Evolutionary conservation across 148 eudicot species (phyloP).

Genomic region (Rhododendron henanense): DNA sequence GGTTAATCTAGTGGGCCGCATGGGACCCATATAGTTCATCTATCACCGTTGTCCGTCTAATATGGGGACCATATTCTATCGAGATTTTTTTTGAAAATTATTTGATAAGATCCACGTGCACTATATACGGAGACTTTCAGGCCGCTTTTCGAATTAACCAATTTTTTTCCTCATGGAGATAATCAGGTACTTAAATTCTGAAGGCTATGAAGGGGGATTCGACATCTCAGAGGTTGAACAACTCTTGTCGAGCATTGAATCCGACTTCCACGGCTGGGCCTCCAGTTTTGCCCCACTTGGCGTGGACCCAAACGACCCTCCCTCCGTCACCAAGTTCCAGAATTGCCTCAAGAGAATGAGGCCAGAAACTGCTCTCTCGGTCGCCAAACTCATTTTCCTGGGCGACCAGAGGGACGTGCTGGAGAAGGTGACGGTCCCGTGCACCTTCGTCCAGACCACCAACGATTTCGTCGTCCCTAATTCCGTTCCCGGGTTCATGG

Average conservation of each 20-base stretch:
- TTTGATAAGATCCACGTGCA: no score
- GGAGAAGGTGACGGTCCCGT: constrained; percentile 53
- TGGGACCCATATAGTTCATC: no score
- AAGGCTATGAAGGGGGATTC: constrained; percentile 91
- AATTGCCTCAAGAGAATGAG: constrained; percentile 49
- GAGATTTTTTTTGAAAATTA: no score
- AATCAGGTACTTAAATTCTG: constrained; percentile 56
- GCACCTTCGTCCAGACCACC: constrained; percentile 60
- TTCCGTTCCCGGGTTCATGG: constrained; percentile 63
- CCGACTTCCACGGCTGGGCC: constrained; percentile 54
- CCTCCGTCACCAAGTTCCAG: constrained; percentile 31
- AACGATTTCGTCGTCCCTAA: constrained; percentile 63
- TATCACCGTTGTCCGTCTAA: no score
- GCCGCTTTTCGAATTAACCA: neutral
- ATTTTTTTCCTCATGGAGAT: neutral
- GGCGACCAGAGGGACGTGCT: constrained; percentile 58
- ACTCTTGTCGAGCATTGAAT: constrained; percentile 49
- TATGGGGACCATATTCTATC: no score
- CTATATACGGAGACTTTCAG: neutral
- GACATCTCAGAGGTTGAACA: constrained; percentile 50
- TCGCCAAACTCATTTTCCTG: constrained; percentile 64
- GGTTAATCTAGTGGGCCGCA: no score
- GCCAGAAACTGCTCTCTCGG: constrained; percentile 50
- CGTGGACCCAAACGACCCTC: constrained; percentile 43
- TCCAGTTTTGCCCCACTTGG: constrained; percentile 48